A percentile compares a stretch with the other conserved stretches of the same genome.
Evolutionary conservation across 768 basidiomycete species (phyloP).

Genomic region (Mycena maculata): DNA sequence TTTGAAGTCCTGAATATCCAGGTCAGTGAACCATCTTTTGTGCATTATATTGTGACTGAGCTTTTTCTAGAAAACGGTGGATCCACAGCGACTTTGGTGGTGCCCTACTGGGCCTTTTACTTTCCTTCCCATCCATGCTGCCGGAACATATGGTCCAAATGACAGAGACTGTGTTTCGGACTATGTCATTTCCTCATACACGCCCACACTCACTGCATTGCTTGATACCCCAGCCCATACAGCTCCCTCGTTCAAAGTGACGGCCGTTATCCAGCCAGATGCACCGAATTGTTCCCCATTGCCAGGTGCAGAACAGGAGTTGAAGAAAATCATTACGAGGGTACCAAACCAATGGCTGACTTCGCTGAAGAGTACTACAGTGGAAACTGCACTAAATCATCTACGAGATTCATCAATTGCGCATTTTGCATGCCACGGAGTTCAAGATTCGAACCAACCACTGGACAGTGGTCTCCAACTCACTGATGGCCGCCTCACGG

Average conservation of each 20-base stretch:
- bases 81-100: conserved; percentile 13
- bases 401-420: conserved; percentile 23
- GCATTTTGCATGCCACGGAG: conserved; percentile 39
- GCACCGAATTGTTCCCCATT: not conserved
- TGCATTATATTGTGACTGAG: not conserved
- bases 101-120: conserved; percentile 3
- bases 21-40: not conserved
- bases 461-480: conserved; percentile 35
- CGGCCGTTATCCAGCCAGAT: not conserved
- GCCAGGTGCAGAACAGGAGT: not conserved
- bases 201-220: conserved; percentile 28
- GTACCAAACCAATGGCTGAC: conserved; percentile 2
- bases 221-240: not conserved
- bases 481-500: conserved; percentile 30
- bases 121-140: not conserved
- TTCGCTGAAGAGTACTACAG: not conserved
- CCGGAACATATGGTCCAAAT: not conserved
- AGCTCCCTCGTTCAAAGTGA: not conserved
- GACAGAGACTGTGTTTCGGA: no score
- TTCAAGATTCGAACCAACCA: conserved; percentile 31
- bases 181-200: conserved; percentile 30
- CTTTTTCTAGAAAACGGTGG: not conserved
- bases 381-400: not conserved
- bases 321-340: not conserved
- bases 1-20: not conserved